phyloP scores from a whole-genome alignment of 192 early-diverging fungal genomes.

The Diversispora eburnea region DNA sequence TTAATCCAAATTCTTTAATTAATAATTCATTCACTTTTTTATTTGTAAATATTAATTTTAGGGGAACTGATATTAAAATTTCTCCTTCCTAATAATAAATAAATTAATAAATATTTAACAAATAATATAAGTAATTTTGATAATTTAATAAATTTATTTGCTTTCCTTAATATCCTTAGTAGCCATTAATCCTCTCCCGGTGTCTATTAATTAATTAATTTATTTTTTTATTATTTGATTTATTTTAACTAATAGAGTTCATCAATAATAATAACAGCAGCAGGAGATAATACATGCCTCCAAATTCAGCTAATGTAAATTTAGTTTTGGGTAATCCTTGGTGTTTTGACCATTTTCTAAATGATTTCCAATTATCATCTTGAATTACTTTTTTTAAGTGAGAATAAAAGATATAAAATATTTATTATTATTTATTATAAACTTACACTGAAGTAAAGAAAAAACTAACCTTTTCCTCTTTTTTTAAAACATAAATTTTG shows the following conservation, averaged over 20 bases:
- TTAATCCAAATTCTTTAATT: not conserved
- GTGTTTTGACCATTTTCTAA: conserved; percentile 47
- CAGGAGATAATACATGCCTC: conserved; percentile 33
- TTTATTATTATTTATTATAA: no score
- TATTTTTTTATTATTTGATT: no score
- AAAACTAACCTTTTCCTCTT: no score
- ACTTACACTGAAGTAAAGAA: no score
- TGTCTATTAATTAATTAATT: conserved; percentile 32
- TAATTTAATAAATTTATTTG: conserved; percentile 28
- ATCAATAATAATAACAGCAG: no score
- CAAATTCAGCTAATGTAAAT: conserved; percentile 51
- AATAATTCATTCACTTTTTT: not conserved
- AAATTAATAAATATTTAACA: not conserved
- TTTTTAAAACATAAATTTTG: no score
- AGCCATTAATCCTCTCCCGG: conserved; percentile 61
- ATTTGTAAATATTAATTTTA: not conserved
- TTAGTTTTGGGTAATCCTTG: conserved; percentile 49
- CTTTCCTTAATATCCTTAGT: conserved; percentile 41
- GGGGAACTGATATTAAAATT: not conserved
- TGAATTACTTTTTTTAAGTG: conserved; percentile 33
- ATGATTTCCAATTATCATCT: conserved; percentile 45
- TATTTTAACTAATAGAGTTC: no score
- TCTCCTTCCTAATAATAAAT: not conserved
- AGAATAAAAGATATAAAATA: no score
- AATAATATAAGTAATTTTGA: not conserved